phyloP scores from a whole-genome alignment of 345 rosid genomes.

The Pugionium dolabratum region DNA sequence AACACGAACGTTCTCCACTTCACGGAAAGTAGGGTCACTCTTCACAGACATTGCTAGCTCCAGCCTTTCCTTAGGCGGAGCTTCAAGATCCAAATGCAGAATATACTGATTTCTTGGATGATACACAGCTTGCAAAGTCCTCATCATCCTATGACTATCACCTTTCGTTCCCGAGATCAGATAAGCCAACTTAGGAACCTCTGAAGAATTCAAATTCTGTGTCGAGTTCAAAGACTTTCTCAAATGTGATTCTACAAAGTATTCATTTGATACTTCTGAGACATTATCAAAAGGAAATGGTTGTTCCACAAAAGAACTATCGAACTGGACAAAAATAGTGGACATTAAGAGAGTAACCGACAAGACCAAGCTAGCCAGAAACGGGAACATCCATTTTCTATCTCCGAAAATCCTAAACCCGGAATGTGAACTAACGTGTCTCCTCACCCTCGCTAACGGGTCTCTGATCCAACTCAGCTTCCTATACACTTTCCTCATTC shows the following conservation, averaged over 20 bases:
- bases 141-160: conserved; percentile 69
- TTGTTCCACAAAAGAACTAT: conserved; percentile 50
- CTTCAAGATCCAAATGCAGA: conserved; percentile 82
- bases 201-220: conserved; percentile 27
- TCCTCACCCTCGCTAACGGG: neutral
- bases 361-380: conserved; percentile 72
- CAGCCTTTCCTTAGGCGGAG: conserved; percentile 66
- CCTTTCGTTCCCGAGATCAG: conserved; percentile 80
- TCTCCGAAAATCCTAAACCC: conserved; percentile 66
- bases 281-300: conserved; percentile 49
- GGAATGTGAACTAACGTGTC: conserved; percentile 34
- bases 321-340: conserved; percentile 46
- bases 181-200: conserved; percentile 66
- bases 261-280: conserved; percentile 53
- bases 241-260: conserved; percentile 72
- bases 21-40: conserved; percentile 51
- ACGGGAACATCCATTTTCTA: conserved; percentile 82
- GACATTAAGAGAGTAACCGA: conserved; percentile 62
- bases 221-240: conserved; percentile 44
- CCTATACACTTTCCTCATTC: conserved; percentile 56
- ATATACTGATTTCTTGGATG: conserved; percentile 88
- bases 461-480: conserved; percentile 47
- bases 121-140: conserved; percentile 73
- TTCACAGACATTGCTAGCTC: conserved; percentile 62
- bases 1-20: conserved; percentile 74